Evolutionary conservation across 2,329 filamentous ascomycete genomes (phyloP), one percentile per base, ranked within the genome.

Genomic region (Pestalotiopsis sp.): DNA sequence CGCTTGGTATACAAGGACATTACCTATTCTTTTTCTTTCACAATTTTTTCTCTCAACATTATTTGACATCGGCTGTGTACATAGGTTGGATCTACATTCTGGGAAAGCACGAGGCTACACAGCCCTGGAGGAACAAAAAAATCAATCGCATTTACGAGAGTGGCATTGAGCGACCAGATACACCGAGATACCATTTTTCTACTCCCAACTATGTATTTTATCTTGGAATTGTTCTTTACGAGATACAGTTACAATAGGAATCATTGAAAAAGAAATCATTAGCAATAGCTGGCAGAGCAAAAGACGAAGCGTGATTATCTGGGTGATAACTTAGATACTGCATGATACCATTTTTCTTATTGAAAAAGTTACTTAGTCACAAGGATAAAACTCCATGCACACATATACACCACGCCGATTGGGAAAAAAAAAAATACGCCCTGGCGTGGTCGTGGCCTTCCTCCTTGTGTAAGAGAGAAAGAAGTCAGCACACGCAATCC

Each of bases 171-270:
- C 17, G 13, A n/a, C 31, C 36, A 20, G 31, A 20, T 36, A 62
- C 36, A 62, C 59, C 36, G 17, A 62, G 59, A 62, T 62, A 62
- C 59, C 59, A 62, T 39, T 41, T 62, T 36, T n/a, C 23, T 27
- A 59, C 6, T 6, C 45, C n/a, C 23, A 59, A 20, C 23, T 25
- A 20, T 39, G 36, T 36, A 62, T 20, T 62, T 41, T 62, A 39
- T 62, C 27, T 20, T 62, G 59, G 17, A 17, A 59, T 59, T 23
- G 45, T 23, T 52, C 17, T 17, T 52, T 27, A 4, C 5, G 9
- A 59, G 56, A 12, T 36, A 36, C 17, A 62, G 13, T 39, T n/a
- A 62, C 59, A 36, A 39, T 7, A 39, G 38, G 7, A 52, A 9
- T 36, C 5, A 52, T 23, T 4, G 17, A 49, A 4, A n/a, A 52